Evolutionary conservation across 768 basidiomycete genomes (phyloP), one percentile per base, ranked within the genome.

Genomic region (Russula compacta): DNA sequence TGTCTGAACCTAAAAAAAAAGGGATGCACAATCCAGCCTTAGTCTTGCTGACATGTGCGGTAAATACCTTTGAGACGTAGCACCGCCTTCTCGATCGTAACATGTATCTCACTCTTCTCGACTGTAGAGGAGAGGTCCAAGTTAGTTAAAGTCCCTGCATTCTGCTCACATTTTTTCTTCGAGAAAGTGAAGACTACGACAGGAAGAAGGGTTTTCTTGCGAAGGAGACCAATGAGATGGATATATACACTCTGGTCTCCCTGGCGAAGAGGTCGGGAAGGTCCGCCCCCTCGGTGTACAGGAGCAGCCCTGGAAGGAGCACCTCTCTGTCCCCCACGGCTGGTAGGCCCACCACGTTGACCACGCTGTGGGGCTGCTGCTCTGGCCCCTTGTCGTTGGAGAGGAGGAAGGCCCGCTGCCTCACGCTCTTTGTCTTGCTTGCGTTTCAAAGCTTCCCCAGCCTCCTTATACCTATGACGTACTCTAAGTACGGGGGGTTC

Each of bases 341-440:
- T 81, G 24, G 76, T 72, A 32, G 74, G 72, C 32, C 67, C 73
- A 56, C 81, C 81, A 51, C 80, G 76, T 62, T 75, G 76, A 14
- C 73, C 73, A 35, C 79, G 77, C 44, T 79, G 75, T 35, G 76
- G 72, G 29, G 82, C 78, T 15, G 81, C 83, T 10, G 89, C 91
- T 46, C 89, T 83, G 15, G 89, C 92, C 53, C 94, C 94, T 9
- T 86, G 80, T 56, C 86, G 82, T 67, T 92, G 89, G 0, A 94
- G 84, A 6, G 93, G 92, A 7, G 87, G 84, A 38, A 98, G 73
- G 0, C 97, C 97, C 2, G 92, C 92, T 0, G 94, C 94, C 75
- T 98, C 94, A 53, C 97, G 82, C 72, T 98, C 95, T 72, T 98
- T 98, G 71, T 98, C 97, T 72, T 99, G 97, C 74, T 98, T 99